Percentiles rank a stretch among this genome's conserved stretches.
phyloP scores from a whole-genome alignment of 1,284 basidiomycete genomes.

The Sutorius eximius region DNA sequence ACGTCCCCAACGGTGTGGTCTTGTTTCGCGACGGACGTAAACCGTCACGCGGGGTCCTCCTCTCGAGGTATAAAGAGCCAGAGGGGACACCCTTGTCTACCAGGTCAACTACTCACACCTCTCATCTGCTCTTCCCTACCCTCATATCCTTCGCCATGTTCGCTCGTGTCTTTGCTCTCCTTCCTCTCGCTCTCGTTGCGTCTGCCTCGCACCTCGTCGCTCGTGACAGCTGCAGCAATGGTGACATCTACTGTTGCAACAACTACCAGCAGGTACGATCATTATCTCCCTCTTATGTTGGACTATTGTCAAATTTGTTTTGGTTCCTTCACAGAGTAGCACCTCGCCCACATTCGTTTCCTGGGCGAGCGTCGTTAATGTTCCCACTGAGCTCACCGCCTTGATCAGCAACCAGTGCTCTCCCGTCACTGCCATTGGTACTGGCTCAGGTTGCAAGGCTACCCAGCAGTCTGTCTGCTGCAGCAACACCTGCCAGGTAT shows the following conservation, averaged over 20 bases:
- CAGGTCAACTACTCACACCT: background rate
- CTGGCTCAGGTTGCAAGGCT: background rate
- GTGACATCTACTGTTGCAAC: slow-evolving; percentile 10
- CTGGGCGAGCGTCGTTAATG: background rate
- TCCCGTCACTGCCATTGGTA: background rate
- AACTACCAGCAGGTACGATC: background rate
- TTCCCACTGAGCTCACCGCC: background rate
- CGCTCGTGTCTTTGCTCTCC: slow-evolving; percentile 19
- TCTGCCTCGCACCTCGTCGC: slow-evolving; percentile 10
- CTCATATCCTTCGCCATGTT: slow-evolving; percentile 15
- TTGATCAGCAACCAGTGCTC: slow-evolving; percentile 5
- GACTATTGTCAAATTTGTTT: background rate
- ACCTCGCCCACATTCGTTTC: too few species aligned
- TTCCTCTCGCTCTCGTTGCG: slow-evolving; percentile 19
- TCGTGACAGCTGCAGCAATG: slow-evolving; percentile 8
- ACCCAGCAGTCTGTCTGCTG: slow-evolving; percentile 17
- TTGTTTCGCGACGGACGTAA: slow-evolving; percentile 5
- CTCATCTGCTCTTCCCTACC: background rate
- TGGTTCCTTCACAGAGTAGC: too few species aligned
- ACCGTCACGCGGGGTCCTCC: background rate
- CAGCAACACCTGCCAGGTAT: background rate
- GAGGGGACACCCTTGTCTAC: background rate
- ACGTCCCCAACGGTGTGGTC: too few species aligned
- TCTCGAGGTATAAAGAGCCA: slow-evolving; percentile 18
- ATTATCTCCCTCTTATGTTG: background rate